Evolutionary conservation across 441 rosid species (phyloP), one percentile per base, ranked within the genome.

Genomic region (Cnidoscolus chayamansa): DNA sequence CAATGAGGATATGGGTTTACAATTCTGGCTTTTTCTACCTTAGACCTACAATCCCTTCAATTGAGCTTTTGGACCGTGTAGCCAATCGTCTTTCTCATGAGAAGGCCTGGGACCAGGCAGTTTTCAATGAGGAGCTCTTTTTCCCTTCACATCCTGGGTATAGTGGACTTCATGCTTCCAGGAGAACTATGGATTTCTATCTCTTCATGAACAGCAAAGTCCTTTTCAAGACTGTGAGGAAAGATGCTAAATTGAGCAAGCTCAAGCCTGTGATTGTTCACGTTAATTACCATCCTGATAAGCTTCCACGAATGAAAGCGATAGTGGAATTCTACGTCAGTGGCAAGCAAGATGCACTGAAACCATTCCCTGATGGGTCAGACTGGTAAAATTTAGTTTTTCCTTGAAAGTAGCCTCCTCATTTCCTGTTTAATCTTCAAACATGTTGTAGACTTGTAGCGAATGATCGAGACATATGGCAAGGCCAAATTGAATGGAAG

Each of bases 151-250:
- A 83, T 80, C 90, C 96, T 16, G 90, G 86, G 1, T 92, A 90
- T 40, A 80, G 67, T 19, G 97, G 92, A 10, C 93, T 92, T 65
- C 87, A 92, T 72, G 99, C 97, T 31, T 79, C 97, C n/a, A 86
- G 78, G 82, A 89, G 97, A 88, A 91, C 89, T 17, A 88, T 94
- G 97, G 97, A 92, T 80, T 73, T 87, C 78, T 94, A 87, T 73
- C 87, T 78, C 68, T 92, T 94, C 65, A 89, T 94, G 97, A 92
- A 92, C 83, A 94, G 98, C 75, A 92, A 94, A 79, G 90, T 92
- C 61, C 93, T 92, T 74, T 94, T 92, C 88, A 94, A 92, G 86
- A 90, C 85, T 9, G 92, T 89, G 45, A 84, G 99, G 78, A 88
- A 89, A 81, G 78, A 88, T 80, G 81, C 76, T 25, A 88, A 83